Base-by-base conservation (phyloP, 352 stramenopile species). In the Hyaloperonospora brassicae region DNA sequence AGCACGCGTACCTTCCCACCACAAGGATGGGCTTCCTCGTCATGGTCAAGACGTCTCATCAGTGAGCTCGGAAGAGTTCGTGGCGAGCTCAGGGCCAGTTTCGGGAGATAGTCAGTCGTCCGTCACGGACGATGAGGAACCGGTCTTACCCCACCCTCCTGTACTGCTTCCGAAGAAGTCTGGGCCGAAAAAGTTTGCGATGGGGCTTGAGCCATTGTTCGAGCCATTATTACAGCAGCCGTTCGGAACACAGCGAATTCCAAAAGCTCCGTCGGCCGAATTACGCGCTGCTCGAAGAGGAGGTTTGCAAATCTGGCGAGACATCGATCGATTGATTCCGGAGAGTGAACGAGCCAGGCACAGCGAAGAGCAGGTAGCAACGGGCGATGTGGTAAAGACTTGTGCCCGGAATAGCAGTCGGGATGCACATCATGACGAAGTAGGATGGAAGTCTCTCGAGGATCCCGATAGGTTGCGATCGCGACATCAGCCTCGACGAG, bases 131-230 rank as follows among this genome's bases (percentile, higher is more conserved):
- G 38, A 40, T 47, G 40, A 27, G 23, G 12, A 47, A 14, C 45
- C 58, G n/a, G 49, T 44, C 22, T 61, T 63, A 14, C 46, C 47
- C 9, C 61, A 62, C 27, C 53, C 57, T 57, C 54, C 50, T 41
- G 52, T 70, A 23, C 46, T 45, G 5, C 50, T 53, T 10, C 50
- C 52, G 10, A 63, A 55, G 40, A 66, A 59, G 21, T 34, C 31
- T 30, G 55, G 55, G 2, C 67, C 70, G 3, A 70, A 55, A 30
- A 81, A 74, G 38, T 86, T 72, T 59, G 66, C 59, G 10, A 67
- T 86, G 39, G 79, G 59, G 2, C 79, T 92, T 52, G 81, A 92
- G 55, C 79, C 81, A 14, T 50, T 92, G 11, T 92, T 86, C 48
- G 81, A 92, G 45, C 79, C 81, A 34, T 61, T 92, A 7, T 47